Base-by-base conservation (phyloP, 441 rosid species). In the Erodium trifolium region DNA sequence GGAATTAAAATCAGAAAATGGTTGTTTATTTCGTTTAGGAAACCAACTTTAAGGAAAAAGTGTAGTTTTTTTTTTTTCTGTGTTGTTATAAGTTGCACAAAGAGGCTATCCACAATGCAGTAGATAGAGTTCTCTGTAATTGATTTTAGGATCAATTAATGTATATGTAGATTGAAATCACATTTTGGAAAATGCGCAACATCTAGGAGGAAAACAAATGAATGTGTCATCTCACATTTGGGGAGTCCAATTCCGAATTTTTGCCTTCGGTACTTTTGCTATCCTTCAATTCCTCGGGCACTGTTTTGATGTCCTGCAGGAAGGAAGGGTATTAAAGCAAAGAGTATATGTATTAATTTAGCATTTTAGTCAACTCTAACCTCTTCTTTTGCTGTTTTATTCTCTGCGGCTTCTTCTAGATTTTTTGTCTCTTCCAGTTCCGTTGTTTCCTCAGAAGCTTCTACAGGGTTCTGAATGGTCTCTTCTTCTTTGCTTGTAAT, bases 271-370 rank as follows among this genome's bases (percentile, higher is more conserved):
- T 10, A 16, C 19, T 43, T 51, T n/a, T 63, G 67, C 70, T 70
- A 41, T 63, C 68, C 47, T 72, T 67, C 12, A 67, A 72, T 75
- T 35, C 59, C 41, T 68, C 76, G 12, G 39, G 68, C 66, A 27
- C 71, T 66, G 14, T 23, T 72, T 73, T 57, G 60, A 51, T 35
- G 64, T 69, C 72, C 78, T 80, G 75, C 60, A 43, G 63, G 64
- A 65, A 1, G 27, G 17, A 69, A 62, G 71, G 9, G 39, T 3
- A 23, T 10, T 53, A 63, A 66, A 29, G 68, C 55, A 63, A 31
- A 64, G 39, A 17, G 72, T 9, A 51, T n/a, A 63, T 7, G 45
- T 7, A 31, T 10, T 35, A 11, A 14, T 59, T 55, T 14, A 59
- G 8, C 31, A 72, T 65, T 27, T 31, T 14, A 63, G 59, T 39